These are phyloP conservation scores for Fusarium sp. DNA, from an alignment of 2,329 filamentous ascomycete genomes.

Conservation along the genomic window DNA sequence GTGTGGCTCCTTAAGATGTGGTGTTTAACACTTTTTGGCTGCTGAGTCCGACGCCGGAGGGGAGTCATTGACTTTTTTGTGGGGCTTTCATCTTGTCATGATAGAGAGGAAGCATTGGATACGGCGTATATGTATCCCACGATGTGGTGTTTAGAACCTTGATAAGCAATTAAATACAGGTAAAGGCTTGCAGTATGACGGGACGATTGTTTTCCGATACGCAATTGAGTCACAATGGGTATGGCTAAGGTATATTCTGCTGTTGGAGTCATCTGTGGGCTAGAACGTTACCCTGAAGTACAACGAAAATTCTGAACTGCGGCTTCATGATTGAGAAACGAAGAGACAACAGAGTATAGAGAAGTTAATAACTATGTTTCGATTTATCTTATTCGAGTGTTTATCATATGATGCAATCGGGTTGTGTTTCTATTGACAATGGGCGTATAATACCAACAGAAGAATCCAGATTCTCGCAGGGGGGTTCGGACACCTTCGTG, in stretches of 20 bases:
- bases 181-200: neutral
- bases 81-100: conserved; percentile 21
- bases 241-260: neutral
- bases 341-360: neutral
- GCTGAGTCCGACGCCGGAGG: conserved; percentile 43
- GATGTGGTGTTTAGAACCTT: neutral
- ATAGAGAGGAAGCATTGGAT: neutral
- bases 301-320: neutral
- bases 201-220: neutral
- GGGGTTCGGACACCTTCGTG: accelerated
- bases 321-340: neutral
- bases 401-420: neutral
- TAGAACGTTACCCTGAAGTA: conserved; percentile 2
- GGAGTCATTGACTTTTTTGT: conserved; percentile 42
- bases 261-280: neutral
- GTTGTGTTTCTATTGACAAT: no score
- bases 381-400: neutral
- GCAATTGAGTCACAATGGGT: neutral
- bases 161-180: neutral
- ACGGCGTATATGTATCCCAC: neutral
- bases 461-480: no score
- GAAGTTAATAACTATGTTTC: neutral
- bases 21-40: conserved; percentile 17
- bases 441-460: neutral
- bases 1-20: conserved; percentile 21